Conservation (phyloP, 2,329 filamentous ascomycete species). For the Scytalidium sp. region DNA sequence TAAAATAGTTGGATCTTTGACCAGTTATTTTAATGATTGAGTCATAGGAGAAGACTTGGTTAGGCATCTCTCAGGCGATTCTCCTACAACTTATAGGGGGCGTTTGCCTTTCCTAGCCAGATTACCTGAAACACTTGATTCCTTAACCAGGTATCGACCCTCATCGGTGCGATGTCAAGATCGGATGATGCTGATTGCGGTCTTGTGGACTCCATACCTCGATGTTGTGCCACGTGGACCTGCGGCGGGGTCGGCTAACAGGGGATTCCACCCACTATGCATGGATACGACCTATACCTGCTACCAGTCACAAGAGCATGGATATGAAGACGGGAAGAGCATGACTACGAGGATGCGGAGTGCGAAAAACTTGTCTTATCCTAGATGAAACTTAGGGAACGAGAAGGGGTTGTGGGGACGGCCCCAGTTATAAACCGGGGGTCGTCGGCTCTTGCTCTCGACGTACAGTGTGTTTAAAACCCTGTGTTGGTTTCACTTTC, state of each 20-base stretch:
- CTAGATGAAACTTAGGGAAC: too few relatives aligned
- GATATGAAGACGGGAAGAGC: background rate
- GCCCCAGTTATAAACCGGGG: too few relatives aligned
- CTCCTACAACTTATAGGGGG: background rate
- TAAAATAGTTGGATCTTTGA: background rate
- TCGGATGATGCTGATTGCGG: background rate
- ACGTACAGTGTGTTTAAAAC: too few relatives aligned
- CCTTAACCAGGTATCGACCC: background rate
- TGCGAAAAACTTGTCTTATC: too few relatives aligned
- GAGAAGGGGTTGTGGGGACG: too few relatives aligned
- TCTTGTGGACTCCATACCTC: background rate
- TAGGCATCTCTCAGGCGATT: background rate
- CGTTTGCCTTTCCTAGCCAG: background rate
- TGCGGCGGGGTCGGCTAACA: background rate
- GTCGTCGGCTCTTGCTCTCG: too few relatives aligned
- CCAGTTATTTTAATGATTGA: too few relatives aligned
- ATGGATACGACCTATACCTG: background rate
- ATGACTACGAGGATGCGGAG: background rate
- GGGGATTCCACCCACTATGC: background rate
- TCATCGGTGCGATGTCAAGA: background rate
- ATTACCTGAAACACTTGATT: background rate
- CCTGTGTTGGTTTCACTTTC: too few relatives aligned
- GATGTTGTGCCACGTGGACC: background rate
- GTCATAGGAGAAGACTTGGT: too few relatives aligned
- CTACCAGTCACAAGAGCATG: background rate